These are phyloP conservation scores for Plectosphaerella cucumerina DNA, from an alignment of 2,329 filamentous ascomycete species.

Conservation along the genomic window DNA sequence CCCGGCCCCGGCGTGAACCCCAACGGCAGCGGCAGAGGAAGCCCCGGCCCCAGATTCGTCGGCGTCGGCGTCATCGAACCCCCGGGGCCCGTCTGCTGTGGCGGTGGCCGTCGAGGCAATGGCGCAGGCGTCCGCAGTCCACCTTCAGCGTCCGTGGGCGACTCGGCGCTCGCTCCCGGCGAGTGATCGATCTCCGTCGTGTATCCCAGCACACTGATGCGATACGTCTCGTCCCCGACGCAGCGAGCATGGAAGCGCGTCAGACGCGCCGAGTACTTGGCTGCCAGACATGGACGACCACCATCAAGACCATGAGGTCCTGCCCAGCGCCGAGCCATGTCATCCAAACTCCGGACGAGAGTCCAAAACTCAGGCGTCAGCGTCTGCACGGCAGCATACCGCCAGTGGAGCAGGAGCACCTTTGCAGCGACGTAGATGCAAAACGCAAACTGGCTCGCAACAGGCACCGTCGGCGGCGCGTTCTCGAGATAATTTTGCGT, in stretches of 20 bases:
- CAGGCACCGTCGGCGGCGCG: conserved; percentile 15
- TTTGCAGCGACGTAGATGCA: conserved; percentile 36
- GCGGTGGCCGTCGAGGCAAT: too few relatives aligned
- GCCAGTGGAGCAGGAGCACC: conserved; percentile 28
- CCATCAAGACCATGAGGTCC: conserved; percentile 3
- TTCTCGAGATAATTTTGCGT: conserved; percentile 33
- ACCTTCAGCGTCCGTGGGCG: background rate
- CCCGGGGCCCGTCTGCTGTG: too few relatives aligned
- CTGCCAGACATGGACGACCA: conserved; percentile 4
- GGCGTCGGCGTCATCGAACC: too few relatives aligned
- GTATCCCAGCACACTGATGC: conserved; percentile 7
- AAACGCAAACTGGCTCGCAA: conserved; percentile 34
- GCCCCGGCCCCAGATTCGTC: too few relatives aligned
- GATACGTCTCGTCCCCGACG: conserved; percentile 2
- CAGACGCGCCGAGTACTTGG: conserved; percentile 10
- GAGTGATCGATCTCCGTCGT: conserved; percentile 7
- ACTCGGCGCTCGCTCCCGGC: background rate
- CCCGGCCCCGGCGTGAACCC: too few relatives aligned
- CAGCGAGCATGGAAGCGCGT: conserved; percentile 8
- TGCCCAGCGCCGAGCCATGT: conserved; percentile 16
- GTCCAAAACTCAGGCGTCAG: conserved; percentile 18
- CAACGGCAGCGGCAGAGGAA: too few relatives aligned
- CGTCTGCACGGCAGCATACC: conserved; percentile 14
- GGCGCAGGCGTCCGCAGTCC: too few relatives aligned
- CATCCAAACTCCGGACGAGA: conserved; percentile 14